phyloP scores from a whole-genome alignment of 257 asterid genomes.

The Fraxinus americana region DNA sequence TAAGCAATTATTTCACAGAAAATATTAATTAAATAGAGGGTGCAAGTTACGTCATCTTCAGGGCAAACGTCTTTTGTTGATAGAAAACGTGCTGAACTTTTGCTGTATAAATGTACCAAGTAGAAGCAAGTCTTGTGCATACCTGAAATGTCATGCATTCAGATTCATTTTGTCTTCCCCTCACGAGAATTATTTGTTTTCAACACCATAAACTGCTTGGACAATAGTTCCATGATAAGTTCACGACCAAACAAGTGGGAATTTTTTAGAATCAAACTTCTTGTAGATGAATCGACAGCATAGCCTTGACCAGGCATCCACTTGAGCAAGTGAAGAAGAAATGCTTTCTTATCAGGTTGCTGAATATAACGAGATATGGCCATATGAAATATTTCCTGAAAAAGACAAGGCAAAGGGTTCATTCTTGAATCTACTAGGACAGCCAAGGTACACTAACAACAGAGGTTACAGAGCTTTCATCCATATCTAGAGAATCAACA shows the following conservation, averaged over 20 bases:
- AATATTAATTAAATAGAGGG: neutral
- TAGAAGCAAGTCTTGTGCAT: neutral
- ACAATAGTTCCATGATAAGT: conserved; percentile 52
- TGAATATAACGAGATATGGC: conserved; percentile 73
- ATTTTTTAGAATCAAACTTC: conserved; percentile 57
- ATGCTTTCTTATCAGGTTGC: conserved; percentile 81
- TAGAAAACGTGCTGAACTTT: neutral
- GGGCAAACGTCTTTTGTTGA: neutral
- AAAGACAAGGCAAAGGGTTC: conserved; percentile 29
- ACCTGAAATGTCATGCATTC: conserved; percentile 23
- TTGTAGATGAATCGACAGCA: conserved; percentile 55
- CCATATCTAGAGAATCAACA: conserved; percentile 13
- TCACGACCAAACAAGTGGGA: conserved; percentile 66
- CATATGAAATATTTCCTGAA: conserved; percentile 68
- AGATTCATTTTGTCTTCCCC: conserved; percentile 28
- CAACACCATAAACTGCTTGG: conserved; percentile 56
- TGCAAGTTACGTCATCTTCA: neutral
- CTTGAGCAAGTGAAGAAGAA: conserved; percentile 74
- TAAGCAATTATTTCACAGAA: neutral
- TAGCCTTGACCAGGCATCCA: conserved; percentile 97
- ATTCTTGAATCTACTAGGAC: conserved; percentile 17
- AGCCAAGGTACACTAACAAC: neutral
- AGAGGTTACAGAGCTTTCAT: neutral
- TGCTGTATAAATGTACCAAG: neutral
- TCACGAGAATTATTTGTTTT: conserved; percentile 47